Conservation (phyloP, 2,329 filamentous ascomycete genomes). For the Xylaria multiplex region DNA sequence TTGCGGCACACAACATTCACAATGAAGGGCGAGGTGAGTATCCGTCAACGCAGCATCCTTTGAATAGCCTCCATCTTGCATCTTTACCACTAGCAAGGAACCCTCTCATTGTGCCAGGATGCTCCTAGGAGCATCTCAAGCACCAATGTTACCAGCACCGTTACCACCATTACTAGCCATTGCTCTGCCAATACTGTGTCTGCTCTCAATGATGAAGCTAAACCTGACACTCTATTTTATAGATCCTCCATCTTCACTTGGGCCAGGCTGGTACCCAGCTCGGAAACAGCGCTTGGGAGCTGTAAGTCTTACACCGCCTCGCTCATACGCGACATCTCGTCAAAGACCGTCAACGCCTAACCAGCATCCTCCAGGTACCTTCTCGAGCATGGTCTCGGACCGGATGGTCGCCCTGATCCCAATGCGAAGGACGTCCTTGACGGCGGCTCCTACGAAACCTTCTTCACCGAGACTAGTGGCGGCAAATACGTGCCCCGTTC, state of each 20-base stretch:
- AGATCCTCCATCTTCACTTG: slow-evolving; percentile 72
- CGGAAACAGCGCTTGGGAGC: slow-evolving; percentile 79
- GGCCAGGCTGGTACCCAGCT: slow-evolving; percentile 79
- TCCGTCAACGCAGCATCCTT: slow-evolving; percentile 27
- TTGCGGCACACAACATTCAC: slow-evolving; percentile 45
- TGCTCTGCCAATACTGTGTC: slow-evolving; percentile 4
- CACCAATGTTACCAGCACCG: not conserved
- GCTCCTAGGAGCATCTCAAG: slow-evolving; percentile 4
- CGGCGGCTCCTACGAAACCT: slow-evolving; percentile 74
- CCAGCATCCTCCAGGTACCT: slow-evolving; percentile 65
- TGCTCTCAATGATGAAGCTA: slow-evolving; percentile 5
- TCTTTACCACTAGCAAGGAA: not conserved
- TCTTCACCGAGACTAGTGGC: slow-evolving; percentile 77
- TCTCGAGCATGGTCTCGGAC: slow-evolving; percentile 75
- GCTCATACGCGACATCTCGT: not conserved
- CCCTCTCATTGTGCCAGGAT: not conserved
- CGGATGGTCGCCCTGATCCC: slow-evolving; percentile 72
- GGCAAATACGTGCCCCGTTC: slow-evolving; percentile 79
- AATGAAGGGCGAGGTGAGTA: slow-evolving; percentile 68
- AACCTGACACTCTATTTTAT: slow-evolving; percentile 35
- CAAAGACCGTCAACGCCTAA: slow-evolving; percentile 10
- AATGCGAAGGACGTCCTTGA: slow-evolving; percentile 68
- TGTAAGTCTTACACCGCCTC: slow-evolving; percentile 63
- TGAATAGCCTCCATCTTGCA: slow-evolving; percentile 8
- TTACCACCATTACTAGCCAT: not conserved